phyloP scores from a whole-genome alignment of 2,329 filamentous ascomycete species.

The Aspergillus pseudotamarii region DNA sequence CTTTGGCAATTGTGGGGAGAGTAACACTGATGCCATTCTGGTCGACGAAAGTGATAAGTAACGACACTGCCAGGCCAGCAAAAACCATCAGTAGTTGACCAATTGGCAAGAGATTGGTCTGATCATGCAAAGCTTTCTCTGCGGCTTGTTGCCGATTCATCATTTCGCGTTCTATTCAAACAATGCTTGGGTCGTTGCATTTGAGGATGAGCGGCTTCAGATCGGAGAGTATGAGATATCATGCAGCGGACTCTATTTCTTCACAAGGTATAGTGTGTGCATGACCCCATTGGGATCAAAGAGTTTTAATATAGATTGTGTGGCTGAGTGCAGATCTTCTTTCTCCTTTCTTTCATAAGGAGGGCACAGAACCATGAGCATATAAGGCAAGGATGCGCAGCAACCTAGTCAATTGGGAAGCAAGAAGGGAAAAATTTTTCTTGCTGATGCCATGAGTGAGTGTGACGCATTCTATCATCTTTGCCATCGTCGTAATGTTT shows the following conservation, averaged over 20 bases:
- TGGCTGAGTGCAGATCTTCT: not conserved
- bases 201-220: not conserved
- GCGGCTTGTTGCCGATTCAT: slow-evolving; percentile 42
- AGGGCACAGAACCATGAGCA: not conserved
- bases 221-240: not conserved
- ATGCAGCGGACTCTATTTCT: not conserved
- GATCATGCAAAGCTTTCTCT: slow-evolving; percentile 55
- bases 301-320: not conserved
- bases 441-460: not conserved
- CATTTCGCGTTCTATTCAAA: slow-evolving; percentile 2
- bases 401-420: not conserved
- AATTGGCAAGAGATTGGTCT: slow-evolving; percentile 60
- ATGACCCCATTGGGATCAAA: not conserved
- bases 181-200: slow-evolving; percentile 4
- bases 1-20: slow-evolving; percentile 56
- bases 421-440: slow-evolving; percentile 3
- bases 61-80: slow-evolving; percentile 52
- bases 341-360: not conserved
- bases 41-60: slow-evolving; percentile 60
- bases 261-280: not conserved
- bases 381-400: not conserved
- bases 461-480: slow-evolving; percentile 1
- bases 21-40: slow-evolving; percentile 59
- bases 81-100: slow-evolving; percentile 53
- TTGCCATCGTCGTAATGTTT: not conserved